phyloP scores from a whole-genome alignment of 805 yeast genomes.

The Monosporozyma yasuniensis region DNA sequence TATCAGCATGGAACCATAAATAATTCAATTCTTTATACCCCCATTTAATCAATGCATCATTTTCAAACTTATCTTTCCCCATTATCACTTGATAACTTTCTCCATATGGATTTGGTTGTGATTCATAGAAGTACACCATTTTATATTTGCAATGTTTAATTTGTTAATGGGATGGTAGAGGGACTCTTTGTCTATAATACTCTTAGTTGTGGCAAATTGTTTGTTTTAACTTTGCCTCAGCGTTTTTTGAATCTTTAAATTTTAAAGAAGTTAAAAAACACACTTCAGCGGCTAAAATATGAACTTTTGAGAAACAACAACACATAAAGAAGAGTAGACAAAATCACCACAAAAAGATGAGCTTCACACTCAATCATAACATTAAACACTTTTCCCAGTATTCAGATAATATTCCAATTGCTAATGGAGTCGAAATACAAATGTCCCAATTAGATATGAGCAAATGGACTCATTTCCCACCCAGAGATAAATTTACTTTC shows the following conservation, averaged over 20 bases:
- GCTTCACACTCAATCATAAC: background rate
- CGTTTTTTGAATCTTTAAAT: background rate
- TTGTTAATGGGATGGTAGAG: background rate
- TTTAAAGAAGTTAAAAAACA: conserved; percentile 16
- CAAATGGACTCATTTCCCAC: conserved; percentile 5
- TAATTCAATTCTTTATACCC: conserved; percentile 49
- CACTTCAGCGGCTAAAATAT: conserved; percentile 10
- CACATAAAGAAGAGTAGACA: background rate
- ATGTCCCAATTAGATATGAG: background rate
- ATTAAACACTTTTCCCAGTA: conserved; percentile 18
- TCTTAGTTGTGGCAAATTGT: background rate
- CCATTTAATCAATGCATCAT: conserved; percentile 49
- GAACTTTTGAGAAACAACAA: background rate
- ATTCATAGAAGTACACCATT: conserved; percentile 26
- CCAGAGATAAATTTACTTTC: background rate
- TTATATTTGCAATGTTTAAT: background rate
- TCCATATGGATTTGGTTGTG: conserved; percentile 13
- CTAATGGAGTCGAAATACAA: conserved; percentile 17
- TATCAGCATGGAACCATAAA: conserved; percentile 77
- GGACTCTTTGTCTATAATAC: background rate
- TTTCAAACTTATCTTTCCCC: conserved; percentile 72
- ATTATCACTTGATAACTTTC: conserved; percentile 30
- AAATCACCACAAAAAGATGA: background rate
- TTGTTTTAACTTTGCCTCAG: no score
- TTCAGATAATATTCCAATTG: conserved; percentile 13